These are phyloP conservation scores for Fomitopsis schrenkii DNA, from an alignment of 1,284 basidiomycete genomes.

Conservation along the genomic window DNA sequence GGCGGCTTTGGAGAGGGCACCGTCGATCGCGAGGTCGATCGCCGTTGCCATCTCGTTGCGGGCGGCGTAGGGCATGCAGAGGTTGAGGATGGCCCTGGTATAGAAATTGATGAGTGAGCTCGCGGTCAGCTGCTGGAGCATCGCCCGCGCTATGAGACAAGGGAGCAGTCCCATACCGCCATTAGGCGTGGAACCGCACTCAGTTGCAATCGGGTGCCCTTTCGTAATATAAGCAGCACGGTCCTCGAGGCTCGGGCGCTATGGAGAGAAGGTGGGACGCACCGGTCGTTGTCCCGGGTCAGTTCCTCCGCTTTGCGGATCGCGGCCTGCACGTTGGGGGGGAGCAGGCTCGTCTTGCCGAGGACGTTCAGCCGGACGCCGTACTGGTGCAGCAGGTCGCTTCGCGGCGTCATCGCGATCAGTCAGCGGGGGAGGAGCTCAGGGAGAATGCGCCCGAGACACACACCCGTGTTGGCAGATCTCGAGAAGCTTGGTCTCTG, in stretches of 20 bases:
- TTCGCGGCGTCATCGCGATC: slow-evolving; percentile 25
- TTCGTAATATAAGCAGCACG: not conserved
- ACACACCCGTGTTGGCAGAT: slow-evolving; percentile 77
- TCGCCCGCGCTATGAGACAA: not conserved
- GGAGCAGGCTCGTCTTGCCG: slow-evolving; percentile 77
- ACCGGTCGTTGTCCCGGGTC: slow-evolving; percentile 77
- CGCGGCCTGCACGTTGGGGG: slow-evolving; percentile 68
- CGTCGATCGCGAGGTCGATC: slow-evolving; percentile 54
- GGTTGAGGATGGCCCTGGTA: slow-evolving; percentile 81
- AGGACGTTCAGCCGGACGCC: slow-evolving; percentile 85
- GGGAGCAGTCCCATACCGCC: not conserved
- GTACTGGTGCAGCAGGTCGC: slow-evolving; percentile 75
- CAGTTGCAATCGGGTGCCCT: not conserved
- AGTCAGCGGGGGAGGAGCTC: not conserved
- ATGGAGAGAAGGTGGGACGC: slow-evolving; percentile 16
- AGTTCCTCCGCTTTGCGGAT: slow-evolving; percentile 74
- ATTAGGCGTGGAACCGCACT: not conserved
- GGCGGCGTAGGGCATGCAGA: slow-evolving; percentile 94
- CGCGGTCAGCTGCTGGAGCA: not conserved
- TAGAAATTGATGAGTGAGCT: not conserved
- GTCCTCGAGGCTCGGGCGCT: not conserved
- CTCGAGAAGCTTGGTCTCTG: slow-evolving; percentile 79
- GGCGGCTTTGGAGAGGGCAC: slow-evolving; percentile 33
- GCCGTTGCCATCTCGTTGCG: slow-evolving; percentile 89
- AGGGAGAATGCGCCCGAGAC: not conserved